Percentiles rank a stretch among this genome's conserved stretches.
Conservation (phyloP, 2,329 filamentous ascomycete species). For the Lomentospora prolificans region DNA sequence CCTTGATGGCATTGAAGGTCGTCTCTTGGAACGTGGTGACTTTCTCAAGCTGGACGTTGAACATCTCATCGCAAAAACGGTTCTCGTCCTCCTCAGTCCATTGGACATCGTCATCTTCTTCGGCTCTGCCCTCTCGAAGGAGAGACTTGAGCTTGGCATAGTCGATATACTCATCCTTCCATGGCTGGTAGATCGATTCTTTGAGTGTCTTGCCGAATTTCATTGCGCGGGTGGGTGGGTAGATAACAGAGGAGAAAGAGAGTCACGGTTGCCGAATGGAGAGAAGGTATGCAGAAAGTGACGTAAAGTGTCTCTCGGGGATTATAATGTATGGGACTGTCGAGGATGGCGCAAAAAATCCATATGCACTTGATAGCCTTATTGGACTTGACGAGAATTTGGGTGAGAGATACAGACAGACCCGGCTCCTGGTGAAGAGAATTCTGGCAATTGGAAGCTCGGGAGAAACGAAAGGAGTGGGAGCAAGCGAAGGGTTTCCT, state of each 20-base stretch:
- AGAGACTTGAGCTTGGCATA: constrained; percentile 88
- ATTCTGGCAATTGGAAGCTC: not conserved
- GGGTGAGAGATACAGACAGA: too few species aligned
- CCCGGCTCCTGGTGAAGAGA: too few species aligned
- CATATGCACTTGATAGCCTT: not conserved
- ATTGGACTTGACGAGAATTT: not conserved
- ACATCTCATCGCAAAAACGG: constrained; percentile 85
- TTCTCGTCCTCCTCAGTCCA: constrained; percentile 96
- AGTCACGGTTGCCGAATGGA: not conserved
- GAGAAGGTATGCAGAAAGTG: not conserved
- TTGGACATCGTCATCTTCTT: constrained; percentile 51
- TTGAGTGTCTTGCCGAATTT: constrained; percentile 86
- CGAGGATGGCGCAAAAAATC: not conserved
- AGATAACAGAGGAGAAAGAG: not conserved
- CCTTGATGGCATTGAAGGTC: constrained; percentile 51
- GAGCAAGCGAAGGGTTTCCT: not conserved
- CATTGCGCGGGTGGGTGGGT: constrained; percentile 41
- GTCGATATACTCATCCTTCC: constrained; percentile 92
- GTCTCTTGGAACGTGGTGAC: constrained; percentile 81
- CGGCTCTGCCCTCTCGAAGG: constrained; percentile 62
- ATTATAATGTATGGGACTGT: too few species aligned
- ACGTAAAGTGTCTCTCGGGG: not conserved
- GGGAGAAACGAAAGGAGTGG: not conserved
- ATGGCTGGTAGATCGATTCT: constrained; percentile 70
- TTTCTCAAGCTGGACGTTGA: constrained; percentile 92